Evolutionary conservation across 768 basidiomycete species (phyloP), one percentile per base, ranked within the genome.

Genomic region (Leccinum variicolor): DNA sequence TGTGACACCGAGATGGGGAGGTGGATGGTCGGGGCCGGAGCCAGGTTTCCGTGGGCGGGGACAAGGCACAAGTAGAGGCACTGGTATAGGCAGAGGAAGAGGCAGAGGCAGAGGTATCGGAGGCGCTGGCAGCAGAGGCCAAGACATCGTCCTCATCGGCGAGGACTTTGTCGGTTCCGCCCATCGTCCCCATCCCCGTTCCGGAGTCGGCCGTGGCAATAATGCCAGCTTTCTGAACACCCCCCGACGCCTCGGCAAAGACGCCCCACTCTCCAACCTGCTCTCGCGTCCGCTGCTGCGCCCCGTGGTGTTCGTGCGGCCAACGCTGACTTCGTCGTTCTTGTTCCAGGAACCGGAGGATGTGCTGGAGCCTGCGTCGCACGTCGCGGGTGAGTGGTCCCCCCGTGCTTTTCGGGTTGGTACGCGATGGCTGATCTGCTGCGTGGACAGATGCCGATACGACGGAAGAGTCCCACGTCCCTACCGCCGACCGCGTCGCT

Each of bases 281-380:
- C 73, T 89, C 8, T 77, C 25, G 81, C 74, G 90, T 28, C 89
- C 87, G 2, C 74, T 84, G 0, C 75, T 92, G 17, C 75, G 76
- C n/a, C 90, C 90, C 0, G 74, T 93, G 61, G 72, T 73, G 13
- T 92, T 93, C 62, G 88, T 92, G 13, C 83, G 76, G 17, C 83
- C 87, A 0, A 75, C 78, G 11, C 52, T 78, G 45, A 82, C 80
- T 2, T 73, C 80, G 53, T 69, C 39, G 9, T 41, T 79, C 65
- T 55, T 79, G 76, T 73, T 92, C 82, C 60, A 71, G 34, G 52
- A 77, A 10, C 79, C 86, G 47, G 86, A 89, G 43, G 88, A 89
- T 8, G 71, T 90, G 14, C 67, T 89, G 29, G 72, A 84, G 61
- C 73, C 87, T 1, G 66, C 77, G 1, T 75, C 76, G 3, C 82